Evolutionary conservation across 331 rosid genomes (phyloP), one percentile per base, ranked within the genome.

Genomic region (Pyrus hybrid): DNA sequence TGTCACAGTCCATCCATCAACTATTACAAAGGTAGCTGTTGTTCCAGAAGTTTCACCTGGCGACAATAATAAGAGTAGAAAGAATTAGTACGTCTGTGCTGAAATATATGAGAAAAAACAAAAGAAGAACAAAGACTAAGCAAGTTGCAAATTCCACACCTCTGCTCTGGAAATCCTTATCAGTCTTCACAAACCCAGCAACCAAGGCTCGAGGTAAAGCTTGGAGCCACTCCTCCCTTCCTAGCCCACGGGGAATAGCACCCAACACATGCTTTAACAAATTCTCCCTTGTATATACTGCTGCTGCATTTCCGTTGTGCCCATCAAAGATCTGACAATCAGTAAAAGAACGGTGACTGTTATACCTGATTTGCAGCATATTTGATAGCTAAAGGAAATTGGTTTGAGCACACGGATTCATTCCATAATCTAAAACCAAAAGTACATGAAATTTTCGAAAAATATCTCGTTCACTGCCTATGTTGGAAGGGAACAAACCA

Each of bases 21-120:
- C 90, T 77, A 94, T 87, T 45, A 94, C 97, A 83, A 91, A 88
- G 8, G 99, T 94, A 45, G 93, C 97, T 33, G 97, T 94, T 49
- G 99, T 94, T 80, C 99, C 99, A 57, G 97, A 94, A 41, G 97
- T 94, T 85, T 94, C 99, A 30, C 99, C 97, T 94, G 79, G 4
- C 85, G 71, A 85, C 68, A 62, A 30, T n/a, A 58, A 53, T 2
- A 76, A 63, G n/a, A 43, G 66, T 51, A 61, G 66, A 26, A 61
- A 74, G n/a, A 71, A 78, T 68, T n/a, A 77, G 63, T n/a, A 13
- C 8, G 6, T 71, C 4, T 20, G 22, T 6, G 5, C 62, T n/a
- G 70, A 58, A 26, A 30, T 13, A 4, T 58, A 21, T 32, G 45
- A 18, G 9, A 9, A 37, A 6, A 43, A 67, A 7, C 13, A 49